A percentile compares a stretch with the other conserved stretches of the same genome.
Evolutionary conservation across 495 filamentous ascomycete genomes (phyloP).

Genomic region (Penicillium waksmanii): DNA sequence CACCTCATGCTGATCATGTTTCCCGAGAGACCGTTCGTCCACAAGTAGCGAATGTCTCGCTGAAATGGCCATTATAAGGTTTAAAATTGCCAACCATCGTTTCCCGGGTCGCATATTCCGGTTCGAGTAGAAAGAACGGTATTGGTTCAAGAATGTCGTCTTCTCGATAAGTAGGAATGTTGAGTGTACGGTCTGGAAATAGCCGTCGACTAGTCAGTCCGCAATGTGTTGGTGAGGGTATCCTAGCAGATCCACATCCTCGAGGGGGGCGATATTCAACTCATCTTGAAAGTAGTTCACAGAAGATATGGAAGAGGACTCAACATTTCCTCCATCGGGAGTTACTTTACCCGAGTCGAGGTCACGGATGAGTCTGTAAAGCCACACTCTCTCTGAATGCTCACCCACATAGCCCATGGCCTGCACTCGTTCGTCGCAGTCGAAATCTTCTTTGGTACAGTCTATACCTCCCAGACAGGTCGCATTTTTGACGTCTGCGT

Average conservation of each 20-base stretch:
- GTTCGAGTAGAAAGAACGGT: slow-evolving; percentile 41
- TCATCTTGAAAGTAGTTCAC: slow-evolving; percentile 63
- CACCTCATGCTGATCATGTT: slow-evolving; percentile 48
- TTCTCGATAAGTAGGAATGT: slow-evolving; percentile 63
- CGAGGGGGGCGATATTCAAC: slow-evolving; percentile 39
- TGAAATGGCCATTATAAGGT: slow-evolving; percentile 67
- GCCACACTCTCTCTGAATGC: slow-evolving; percentile 64
- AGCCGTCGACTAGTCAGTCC: slow-evolving; percentile 55
- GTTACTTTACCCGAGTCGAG: slow-evolving; percentile 31
- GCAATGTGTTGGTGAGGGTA: slow-evolving; percentile 55
- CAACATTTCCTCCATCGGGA: slow-evolving; percentile 19
- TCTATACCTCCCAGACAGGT: slow-evolving; percentile 35
- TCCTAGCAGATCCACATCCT: slow-evolving; percentile 48
- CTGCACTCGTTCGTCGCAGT: slow-evolving; percentile 52
- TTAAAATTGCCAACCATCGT: slow-evolving; percentile 64
- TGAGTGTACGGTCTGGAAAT: slow-evolving; percentile 60
- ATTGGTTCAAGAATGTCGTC: slow-evolving; percentile 43
- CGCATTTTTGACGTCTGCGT: too few species aligned
- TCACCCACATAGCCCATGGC: slow-evolving; percentile 65
- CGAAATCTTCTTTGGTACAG: slow-evolving; percentile 61
- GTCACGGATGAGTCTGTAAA: slow-evolving; percentile 50
- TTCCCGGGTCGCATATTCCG: slow-evolving; percentile 40
- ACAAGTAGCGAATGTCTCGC: slow-evolving; percentile 51
- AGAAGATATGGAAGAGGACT: slow-evolving; percentile 38
- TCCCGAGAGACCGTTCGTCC: slow-evolving; percentile 36